Evolutionary conservation across 306 rosid species (phyloP), one percentile per base, ranked within the genome.

Genomic region (Rosa rugosa): DNA sequence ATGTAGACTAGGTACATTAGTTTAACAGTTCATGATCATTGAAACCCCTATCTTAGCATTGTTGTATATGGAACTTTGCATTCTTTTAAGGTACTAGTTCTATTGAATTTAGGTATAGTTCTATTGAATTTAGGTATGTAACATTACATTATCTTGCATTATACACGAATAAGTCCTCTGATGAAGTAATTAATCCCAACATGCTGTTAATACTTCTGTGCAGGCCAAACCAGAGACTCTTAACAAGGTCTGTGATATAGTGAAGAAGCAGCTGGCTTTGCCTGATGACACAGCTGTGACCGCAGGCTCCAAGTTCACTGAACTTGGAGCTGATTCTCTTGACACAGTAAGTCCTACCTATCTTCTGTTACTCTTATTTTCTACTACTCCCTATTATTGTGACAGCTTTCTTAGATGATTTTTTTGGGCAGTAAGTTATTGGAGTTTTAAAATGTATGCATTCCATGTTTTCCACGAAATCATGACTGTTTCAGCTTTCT

Each of bases 271-370:
- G 87, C 89, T 95, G 72, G 99, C 97, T 20, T 81, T 95, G 38
- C 63, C 92, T 11, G 94, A 65, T 20, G 93, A 38, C 34, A 47
- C 86, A 0, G 1, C 60, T 41, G 86, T 95, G 81, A 56, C 80
- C 16, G 97, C 92, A 57, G 94, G 87, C 75, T 91, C 98, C 41
- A 93, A 89, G 78, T 95, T 95, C 83, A 1, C 86, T 59, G 84
- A 87, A n/a, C 97, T 95, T 60, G 99, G 99, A 72, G 98, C 98
- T 66, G 98, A 95, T 84, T 95, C 97, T 79, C 99, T 95, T 25
- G 98, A 95, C 86, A 95, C 97, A 88, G 98, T 95, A 92, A 79
- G 27, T 62, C 13, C 47, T 12, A 9, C 25, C 20, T 41, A 31
- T 45, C 23, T 6, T 44, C 8, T 70, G 59, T 45, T 78, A 23